Base-by-base conservation (phyloP, 495 filamentous ascomycete species). In the Niebla homalea region DNA sequence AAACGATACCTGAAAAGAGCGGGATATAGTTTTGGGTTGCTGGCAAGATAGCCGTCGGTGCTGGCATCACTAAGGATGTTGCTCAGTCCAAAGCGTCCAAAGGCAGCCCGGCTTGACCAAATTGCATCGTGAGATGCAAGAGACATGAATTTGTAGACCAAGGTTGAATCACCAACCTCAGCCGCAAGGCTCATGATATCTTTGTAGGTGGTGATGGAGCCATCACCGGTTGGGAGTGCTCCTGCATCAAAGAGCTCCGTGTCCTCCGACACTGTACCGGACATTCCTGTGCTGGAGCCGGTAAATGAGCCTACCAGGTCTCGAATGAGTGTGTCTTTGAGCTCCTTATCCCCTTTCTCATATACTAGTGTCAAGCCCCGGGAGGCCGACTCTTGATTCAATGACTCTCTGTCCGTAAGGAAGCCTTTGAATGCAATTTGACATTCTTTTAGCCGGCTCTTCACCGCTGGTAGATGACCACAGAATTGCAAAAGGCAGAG, bases 61-160 rank as follows among this genome's bases (percentile, higher is more conserved):
- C 84, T 86, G 0, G 87, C 86, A 49, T 90, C 85, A 14, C 87
- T 92, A 42, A 98, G 76, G 43, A 98, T 89, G 49, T 76, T 89
- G 60, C 85, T 90, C 49, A 98, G 75, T 2, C 92, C 92, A 55
- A 96, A 94, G 15, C 89, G 78, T 15, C 92, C 90, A 64, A 98
- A 95, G 1, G 92, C 89, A 2, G 92, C 90, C 20, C 92, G 79
- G 19, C 86, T 93, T 3, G 88, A 88, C 92, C 92, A 98, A 29
- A 94, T 86, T 0, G 89, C 87, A 49, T 94, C 93, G 55, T 94
- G 92, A 1, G 87, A 83, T 2, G 92, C 92, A 51, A 98, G 68
- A 0, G 87, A 87, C 92, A 98, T 98, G 63, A 97, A 95, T 49
- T 88, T 83, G 65, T 98, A 98, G 7, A 96, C 87, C 3, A 98